Conservation (phyloP, 108 stramenopile species). For the Parmales sp. region DNA sequence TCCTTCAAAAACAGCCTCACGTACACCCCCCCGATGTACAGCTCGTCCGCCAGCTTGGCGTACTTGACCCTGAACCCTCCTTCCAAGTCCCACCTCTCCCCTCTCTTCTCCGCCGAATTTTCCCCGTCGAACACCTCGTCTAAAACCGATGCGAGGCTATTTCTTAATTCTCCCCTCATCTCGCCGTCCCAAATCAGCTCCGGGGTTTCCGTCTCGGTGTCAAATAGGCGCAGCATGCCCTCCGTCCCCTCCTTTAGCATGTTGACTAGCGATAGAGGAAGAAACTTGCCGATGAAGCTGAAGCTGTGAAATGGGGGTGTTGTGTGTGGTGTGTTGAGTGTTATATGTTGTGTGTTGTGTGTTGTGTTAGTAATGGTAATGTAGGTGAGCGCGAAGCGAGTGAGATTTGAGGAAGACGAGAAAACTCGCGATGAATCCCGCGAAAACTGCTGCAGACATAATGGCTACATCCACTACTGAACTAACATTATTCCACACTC, state of each 20-base stretch:
- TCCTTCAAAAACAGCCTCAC: conserved; percentile 65
- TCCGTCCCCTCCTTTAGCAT: conserved; percentile 47
- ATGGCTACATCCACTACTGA: no score
- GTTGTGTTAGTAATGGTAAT: no score
- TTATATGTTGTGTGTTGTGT: no score
- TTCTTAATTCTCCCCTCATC: conserved; percentile 52
- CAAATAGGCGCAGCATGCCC: conserved; percentile 46
- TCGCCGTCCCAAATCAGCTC: conserved; percentile 65
- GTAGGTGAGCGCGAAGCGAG: no score
- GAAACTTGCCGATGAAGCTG: no score
- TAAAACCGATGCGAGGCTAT: conserved; percentile 28
- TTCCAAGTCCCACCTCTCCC: conserved; percentile 25
- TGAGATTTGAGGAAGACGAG: no score
- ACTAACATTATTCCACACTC: no score
- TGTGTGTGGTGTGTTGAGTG: no score
- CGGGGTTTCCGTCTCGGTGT: conserved; percentile 54
- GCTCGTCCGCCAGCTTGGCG: conserved; percentile 42
- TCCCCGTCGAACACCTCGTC: conserved; percentile 26
- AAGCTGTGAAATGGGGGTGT: no score
- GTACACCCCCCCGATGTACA: conserved; percentile 62
- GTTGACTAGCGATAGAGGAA: conserved; percentile 36
- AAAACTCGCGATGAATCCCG: neutral
- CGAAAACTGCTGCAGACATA: neutral
- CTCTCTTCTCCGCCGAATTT: conserved; percentile 14
- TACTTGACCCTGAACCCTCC: conserved; percentile 36